Base-by-base conservation (phyloP, 2,329 filamentous ascomycete species). In the Fusarium sp. region DNA sequence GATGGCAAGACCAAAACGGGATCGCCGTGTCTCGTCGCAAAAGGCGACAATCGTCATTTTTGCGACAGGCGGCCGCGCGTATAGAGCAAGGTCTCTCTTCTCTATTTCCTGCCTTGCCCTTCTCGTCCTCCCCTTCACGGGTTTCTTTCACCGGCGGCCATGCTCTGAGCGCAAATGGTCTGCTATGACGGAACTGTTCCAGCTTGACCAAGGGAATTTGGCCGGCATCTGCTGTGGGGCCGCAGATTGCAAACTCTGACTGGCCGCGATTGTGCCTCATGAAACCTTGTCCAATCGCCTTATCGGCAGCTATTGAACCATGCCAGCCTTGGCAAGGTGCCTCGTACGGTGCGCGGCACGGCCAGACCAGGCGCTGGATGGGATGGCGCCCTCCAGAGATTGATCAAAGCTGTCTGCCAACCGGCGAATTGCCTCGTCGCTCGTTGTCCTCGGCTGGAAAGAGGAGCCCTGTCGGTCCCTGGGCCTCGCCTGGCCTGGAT, bases 251-350 rank as follows among this genome's bases (percentile, higher is more conserved):
- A 60, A 65, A 57, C 63, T 25, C 65, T 78, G 60, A 72, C 54
- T 78, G 76, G 75, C 63, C 61, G 37, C 38, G 35, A 59, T 65
- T 40, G 58, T 63, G 61, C 43, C 63, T 38, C 54, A 50, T 47
- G 50, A 37, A 37, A 15, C 50, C 56, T 54, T 66, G 72, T 33
- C 74, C 77, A 79, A 79, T 79, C 74, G 77, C 74, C 74, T 79
- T 78, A 79, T 79, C 77, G 76, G 72, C 76, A 79, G 57, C 76
- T 78, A 70, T 57, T 72, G 68, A 76, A 75, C 68, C 59, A 71
- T 74, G 40, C 65, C 66, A 70, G 65, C 69, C 73, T 79, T 76
- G 76, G 76, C 73, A 70, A 72, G 64, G 27, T 45, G 37, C 27
- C 25, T 56, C 12, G 60, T 54, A 76, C 74, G 35, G 74, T 79